A percentile compares a stretch with the other conserved stretches of the same genome.
These are phyloP conservation scores for Epichloe uncinata DNA, from an alignment of 2,329 filamentous ascomycete genomes.

Conservation along the genomic window DNA sequence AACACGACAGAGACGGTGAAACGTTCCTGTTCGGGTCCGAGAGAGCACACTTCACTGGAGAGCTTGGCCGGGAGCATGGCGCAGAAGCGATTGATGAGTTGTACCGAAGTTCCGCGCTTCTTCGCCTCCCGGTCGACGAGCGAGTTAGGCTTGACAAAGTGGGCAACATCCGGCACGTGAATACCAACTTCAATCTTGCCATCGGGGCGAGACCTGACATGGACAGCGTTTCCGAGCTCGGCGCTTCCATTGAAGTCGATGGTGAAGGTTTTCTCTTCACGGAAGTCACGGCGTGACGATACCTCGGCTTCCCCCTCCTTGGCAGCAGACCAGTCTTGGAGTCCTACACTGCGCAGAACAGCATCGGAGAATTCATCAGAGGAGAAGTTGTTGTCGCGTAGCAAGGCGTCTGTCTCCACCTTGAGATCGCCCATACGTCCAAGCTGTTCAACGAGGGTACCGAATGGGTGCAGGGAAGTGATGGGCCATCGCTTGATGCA, in stretches of 20 bases:
- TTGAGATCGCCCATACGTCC: slow-evolving; percentile 95
- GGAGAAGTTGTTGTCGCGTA: slow-evolving; percentile 97
- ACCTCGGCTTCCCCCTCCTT: slow-evolving; percentile 69
- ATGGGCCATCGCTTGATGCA: slow-evolving; percentile 99
- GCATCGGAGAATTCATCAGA: slow-evolving; percentile 97
- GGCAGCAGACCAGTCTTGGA: slow-evolving; percentile 79
- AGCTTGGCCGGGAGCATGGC: slow-evolving; percentile 81
- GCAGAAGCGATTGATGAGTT: slow-evolving; percentile 79
- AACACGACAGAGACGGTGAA: slow-evolving; percentile 89
- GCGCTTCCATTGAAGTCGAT: slow-evolving; percentile 80
- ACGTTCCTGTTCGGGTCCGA: slow-evolving; percentile 76
- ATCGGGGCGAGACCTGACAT: slow-evolving; percentile 72
- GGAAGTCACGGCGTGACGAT: slow-evolving; percentile 74
- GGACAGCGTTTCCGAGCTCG: slow-evolving; percentile 84
- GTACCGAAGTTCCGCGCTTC: slow-evolving; percentile 93
- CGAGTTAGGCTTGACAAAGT: slow-evolving; percentile 94
- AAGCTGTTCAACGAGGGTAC: slow-evolving; percentile 91
- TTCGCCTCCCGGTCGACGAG: slow-evolving; percentile 93
- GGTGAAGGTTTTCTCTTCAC: slow-evolving; percentile 74
- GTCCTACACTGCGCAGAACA: slow-evolving; percentile 81
- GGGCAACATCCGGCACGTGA: slow-evolving; percentile 86
- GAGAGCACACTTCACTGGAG: slow-evolving; percentile 74
- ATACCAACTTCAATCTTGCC: slow-evolving; percentile 88
- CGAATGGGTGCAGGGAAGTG: slow-evolving; percentile 96
- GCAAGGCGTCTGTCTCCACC: slow-evolving; percentile 91